Evolutionary conservation across 1,139 yeast genomes (phyloP).

Genomic region (Candida buenavistaensis): DNA sequence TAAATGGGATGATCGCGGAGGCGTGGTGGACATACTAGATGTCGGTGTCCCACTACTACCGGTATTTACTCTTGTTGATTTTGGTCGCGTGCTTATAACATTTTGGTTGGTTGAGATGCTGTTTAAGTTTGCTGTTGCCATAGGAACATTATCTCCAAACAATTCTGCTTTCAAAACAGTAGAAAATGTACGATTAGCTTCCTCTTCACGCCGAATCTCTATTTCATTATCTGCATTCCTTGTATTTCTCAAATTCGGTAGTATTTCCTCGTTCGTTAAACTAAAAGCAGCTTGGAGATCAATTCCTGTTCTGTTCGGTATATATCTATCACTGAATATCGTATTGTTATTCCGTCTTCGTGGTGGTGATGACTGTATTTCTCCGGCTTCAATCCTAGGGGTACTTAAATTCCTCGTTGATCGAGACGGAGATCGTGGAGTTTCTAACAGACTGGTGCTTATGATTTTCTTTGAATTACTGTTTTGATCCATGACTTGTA

Average conservation of each 20-base stretch:
- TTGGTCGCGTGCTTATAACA: slow-evolving; percentile 8
- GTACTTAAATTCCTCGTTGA: slow-evolving; percentile 38
- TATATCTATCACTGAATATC: slow-evolving; percentile 76
- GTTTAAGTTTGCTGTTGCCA: slow-evolving; percentile 42
- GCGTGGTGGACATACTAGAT: slow-evolving; percentile 6
- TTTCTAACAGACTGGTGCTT: slow-evolving; percentile 20
- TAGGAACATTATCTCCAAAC: slow-evolving; percentile 82
- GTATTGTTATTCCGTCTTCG: slow-evolving; percentile 40
- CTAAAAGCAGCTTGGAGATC: slow-evolving; percentile 88
- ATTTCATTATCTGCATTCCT: slow-evolving; percentile 54
- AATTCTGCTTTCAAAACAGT: slow-evolving; percentile 85
- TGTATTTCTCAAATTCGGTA: slow-evolving; percentile 35
- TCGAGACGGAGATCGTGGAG: slow-evolving; percentile 43
- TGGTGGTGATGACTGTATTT: slow-evolving; percentile 45
- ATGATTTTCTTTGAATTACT: neutral
- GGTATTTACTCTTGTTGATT: slow-evolving; percentile 7
- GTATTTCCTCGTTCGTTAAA: slow-evolving; percentile 49
- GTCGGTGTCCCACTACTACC: slow-evolving; percentile 1
- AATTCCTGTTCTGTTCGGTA: slow-evolving; percentile 82
- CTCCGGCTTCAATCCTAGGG: slow-evolving; percentile 30
- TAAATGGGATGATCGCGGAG: slow-evolving; percentile 12
- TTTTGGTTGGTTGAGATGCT: slow-evolving; percentile 4
- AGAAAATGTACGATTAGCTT: slow-evolving; percentile 85
- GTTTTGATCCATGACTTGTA: neutral
- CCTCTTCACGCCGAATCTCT: slow-evolving; percentile 69